Base-by-base conservation (phyloP, 2,329 filamentous ascomycete species). In the Venturia pyrina region DNA sequence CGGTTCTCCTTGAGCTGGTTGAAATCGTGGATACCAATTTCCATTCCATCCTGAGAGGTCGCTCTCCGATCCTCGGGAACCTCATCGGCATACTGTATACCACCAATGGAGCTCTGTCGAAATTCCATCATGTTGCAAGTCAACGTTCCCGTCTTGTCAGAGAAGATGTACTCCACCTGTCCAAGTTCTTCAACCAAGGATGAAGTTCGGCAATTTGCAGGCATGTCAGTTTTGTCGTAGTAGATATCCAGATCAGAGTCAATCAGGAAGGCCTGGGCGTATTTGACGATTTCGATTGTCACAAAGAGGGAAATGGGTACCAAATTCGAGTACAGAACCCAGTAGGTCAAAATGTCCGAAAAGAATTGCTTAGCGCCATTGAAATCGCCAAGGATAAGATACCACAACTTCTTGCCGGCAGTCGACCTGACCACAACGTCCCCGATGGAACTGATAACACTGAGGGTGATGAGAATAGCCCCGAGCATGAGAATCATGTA, bases 101-200 rank as follows among this genome's bases (percentile, higher is more conserved):
- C 95, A 34, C 87, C 91, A 73, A 99, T 98, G 0, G 90, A 89
- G 72, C 90, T 96, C 76, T 98, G 92, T 74, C 92, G 92, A 77
- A 98, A 99, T 76, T 98, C 93, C 95, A 99, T 98, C 83, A 91
- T 88, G 74, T 98, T 98, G 78, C 93, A 96, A n/a, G 93, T 98
- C 72, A 98, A 80, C 4, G 93, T 98, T 56, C 93, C 93, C 1
- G 93, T 98, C 81, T 98, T 98, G 81, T 98, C 93, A 0, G 92
- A 97, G 76, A 99, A 99, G 69, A 99, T 95, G 73, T 96, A 99
- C 73, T 98, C 95, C 57, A 99, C 96, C 84, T 98, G 96, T 65
- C 95, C 95, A 57, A 99, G 80, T 74, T 99, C 96, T 78, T 99
- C 95, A 13, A 99, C 95, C 74, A 99, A 81, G 70, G 93, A 97